phyloP scores from a whole-genome alignment of 2,329 filamentous ascomycete species.

The Aspergillus japonicus region DNA sequence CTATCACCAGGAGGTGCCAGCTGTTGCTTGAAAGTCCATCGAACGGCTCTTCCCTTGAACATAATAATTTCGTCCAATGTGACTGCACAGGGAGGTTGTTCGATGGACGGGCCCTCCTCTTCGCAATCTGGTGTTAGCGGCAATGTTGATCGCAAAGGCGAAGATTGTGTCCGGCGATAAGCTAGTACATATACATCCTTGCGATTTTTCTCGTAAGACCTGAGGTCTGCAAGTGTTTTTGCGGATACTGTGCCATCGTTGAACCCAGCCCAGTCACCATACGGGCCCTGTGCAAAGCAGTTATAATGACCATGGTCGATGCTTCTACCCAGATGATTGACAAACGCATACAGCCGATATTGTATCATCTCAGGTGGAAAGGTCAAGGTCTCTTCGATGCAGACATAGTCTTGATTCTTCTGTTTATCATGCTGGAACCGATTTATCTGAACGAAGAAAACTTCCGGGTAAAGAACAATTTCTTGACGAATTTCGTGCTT shows the following conservation, averaged over 20 bases:
- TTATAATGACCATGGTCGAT: constrained; percentile 24
- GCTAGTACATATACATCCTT: constrained; percentile 19
- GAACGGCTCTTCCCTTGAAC: constrained; percentile 8
- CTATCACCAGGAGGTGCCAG: constrained; percentile 4
- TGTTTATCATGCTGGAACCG: background rate
- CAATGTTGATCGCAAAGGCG: background rate
- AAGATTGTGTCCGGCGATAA: constrained; percentile 18
- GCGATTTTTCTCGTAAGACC: background rate
- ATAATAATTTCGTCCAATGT: constrained; percentile 10
- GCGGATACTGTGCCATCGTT: constrained; percentile 12
- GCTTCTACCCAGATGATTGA: constrained; percentile 19
- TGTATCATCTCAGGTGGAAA: constrained; percentile 11
- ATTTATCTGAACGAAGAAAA: constrained; percentile 25
- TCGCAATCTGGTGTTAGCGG: background rate
- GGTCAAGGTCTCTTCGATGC: constrained; percentile 5
- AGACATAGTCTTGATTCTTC: background rate
- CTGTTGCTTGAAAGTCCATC: constrained; percentile 12
- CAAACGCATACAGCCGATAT: constrained; percentile 29
- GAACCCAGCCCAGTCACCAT: constrained; percentile 18
- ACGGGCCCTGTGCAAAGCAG: constrained; percentile 20
- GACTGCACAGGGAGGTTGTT: background rate
- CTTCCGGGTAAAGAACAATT: constrained; percentile 18
- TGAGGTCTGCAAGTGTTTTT: background rate
- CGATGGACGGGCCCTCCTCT: background rate
- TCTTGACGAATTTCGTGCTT: constrained; percentile 2